These are phyloP conservation scores for Boletus speciosus DNA, from an alignment of 768 basidiomycete species.

Conservation along the genomic window DNA sequence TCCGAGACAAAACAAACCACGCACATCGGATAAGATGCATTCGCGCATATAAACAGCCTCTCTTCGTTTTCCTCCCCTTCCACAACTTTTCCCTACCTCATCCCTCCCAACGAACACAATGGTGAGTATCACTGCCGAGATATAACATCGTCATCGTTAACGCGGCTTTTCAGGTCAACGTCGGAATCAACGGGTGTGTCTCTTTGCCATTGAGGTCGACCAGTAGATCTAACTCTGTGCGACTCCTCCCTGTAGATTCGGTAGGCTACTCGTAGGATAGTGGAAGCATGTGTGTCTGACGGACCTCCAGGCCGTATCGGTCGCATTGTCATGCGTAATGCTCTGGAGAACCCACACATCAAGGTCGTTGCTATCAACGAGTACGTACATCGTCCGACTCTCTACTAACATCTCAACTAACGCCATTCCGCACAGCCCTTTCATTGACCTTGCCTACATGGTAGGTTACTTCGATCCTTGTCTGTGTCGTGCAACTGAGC, in stretches of 20 bases:
- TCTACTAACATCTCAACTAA: slow-evolving; percentile 1
- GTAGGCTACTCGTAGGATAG: slow-evolving; percentile 41
- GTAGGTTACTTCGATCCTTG: slow-evolving; percentile 37
- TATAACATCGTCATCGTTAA: not conserved
- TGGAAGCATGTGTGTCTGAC: slow-evolving; percentile 6
- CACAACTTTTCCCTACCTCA: slow-evolving; percentile 2
- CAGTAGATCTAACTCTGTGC: slow-evolving; percentile 12
- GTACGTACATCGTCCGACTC: slow-evolving; percentile 43
- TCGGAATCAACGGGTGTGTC: slow-evolving; percentile 93
- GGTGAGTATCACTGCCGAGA: slow-evolving; percentile 15
- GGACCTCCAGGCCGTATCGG: slow-evolving; percentile 84
- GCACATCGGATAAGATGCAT: slow-evolving; percentile 23
- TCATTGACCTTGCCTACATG: slow-evolving; percentile 98
- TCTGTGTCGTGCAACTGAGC: not conserved
- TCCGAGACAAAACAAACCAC: slow-evolving; percentile 22
- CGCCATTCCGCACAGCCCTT: slow-evolving; percentile 58
- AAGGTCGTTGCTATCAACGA: slow-evolving; percentile 95
- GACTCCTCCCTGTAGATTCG: slow-evolving; percentile 51
- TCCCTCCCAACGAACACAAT: slow-evolving; percentile 17
- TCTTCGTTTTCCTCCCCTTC: not conserved
- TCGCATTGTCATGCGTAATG: slow-evolving; percentile 97
- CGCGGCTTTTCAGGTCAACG: slow-evolving; percentile 54
- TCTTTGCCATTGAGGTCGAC: slow-evolving; percentile 1
- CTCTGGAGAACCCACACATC: slow-evolving; percentile 68
- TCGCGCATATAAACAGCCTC: slow-evolving; percentile 26